Percentiles rank a stretch among this genome's conserved stretches.
These are phyloP conservation scores for Massariosphaeria phaeospora DNA, from an alignment of 495 filamentous ascomycete genomes.

Conservation along the genomic window DNA sequence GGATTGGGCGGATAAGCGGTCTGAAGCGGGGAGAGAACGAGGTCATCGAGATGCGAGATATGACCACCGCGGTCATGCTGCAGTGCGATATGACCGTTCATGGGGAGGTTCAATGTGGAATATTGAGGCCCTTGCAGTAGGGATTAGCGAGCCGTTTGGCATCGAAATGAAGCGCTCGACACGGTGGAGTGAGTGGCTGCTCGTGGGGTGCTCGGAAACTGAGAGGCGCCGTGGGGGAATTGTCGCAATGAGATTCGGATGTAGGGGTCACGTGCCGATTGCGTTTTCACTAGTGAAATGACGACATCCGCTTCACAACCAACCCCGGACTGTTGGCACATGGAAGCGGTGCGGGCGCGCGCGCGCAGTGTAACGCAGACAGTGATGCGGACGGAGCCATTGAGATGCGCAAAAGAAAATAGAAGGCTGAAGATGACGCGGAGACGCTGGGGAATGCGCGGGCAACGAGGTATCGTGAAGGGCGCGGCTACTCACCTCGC, in stretches of 20 bases:
- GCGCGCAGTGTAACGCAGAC: neutral
- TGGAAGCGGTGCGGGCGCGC: neutral
- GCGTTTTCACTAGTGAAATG: constrained; percentile 18
- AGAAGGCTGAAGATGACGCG: neutral
- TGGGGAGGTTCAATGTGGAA: constrained; percentile 1
- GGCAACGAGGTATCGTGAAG: neutral
- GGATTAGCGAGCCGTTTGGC: constrained; percentile 12
- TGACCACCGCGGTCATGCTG: constrained; percentile 3
- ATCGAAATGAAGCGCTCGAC: neutral
- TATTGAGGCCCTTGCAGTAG: constrained; percentile 5
- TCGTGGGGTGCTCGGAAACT: constrained; percentile 8
- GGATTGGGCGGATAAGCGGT: constrained; percentile 4
- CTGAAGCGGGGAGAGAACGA: constrained; percentile 13
- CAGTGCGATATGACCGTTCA: constrained; percentile 4
- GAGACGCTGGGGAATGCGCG: neutral
- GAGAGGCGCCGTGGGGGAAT: constrained; percentile 13
- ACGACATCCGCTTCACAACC: constrained; percentile 12
- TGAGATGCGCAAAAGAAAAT: neutral
- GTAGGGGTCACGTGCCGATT: constrained; percentile 18
- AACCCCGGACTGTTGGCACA: constrained; percentile 2
- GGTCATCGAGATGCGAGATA: constrained; percentile 12
- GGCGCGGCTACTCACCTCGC: constrained; percentile 3
- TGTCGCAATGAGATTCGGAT: neutral
- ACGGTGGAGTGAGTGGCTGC: neutral
- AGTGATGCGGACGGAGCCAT: neutral